These are phyloP conservation scores for Suhomyces atakaporum DNA, from an alignment of 1,139 yeast genomes.

Conservation along the genomic window DNA sequence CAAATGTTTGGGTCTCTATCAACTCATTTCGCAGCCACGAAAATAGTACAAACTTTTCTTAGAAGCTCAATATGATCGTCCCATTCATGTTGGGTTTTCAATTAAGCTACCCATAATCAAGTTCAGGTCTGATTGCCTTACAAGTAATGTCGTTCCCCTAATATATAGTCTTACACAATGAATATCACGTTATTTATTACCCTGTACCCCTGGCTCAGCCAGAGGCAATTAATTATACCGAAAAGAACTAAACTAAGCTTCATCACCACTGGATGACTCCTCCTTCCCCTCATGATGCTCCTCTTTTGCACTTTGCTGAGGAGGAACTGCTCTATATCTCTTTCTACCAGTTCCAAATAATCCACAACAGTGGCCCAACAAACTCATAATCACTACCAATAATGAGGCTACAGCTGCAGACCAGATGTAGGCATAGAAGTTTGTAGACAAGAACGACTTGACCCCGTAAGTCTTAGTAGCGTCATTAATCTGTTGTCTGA, in stretches of 20 bases:
- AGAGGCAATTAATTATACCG: conserved; percentile 1
- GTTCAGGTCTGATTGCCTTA: no score
- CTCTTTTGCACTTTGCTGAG: conserved; percentile 18
- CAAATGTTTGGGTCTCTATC: no score
- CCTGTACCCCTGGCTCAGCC: no score
- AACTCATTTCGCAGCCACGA: no score
- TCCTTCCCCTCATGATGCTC: conserved; percentile 32
- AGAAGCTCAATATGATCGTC: no score
- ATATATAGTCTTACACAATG: no score
- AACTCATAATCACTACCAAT: conserved; percentile 34
- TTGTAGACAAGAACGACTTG: conserved; percentile 39
- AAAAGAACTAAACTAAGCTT: conserved; percentile 7
- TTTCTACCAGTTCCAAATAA: conserved; percentile 38
- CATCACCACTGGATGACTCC: conserved; percentile 11
- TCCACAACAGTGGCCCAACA: conserved; percentile 50
- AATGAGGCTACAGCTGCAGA: conserved; percentile 42
- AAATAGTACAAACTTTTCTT: no score
- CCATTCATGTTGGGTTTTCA: no score
- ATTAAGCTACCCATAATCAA: no score
- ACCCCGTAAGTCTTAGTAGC: conserved; percentile 34
- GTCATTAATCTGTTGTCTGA: conserved; percentile 36
- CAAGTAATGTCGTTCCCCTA: no score
- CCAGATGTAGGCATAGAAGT: conserved; percentile 48
- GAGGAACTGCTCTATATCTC: conserved; percentile 28
- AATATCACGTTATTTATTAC: no score